A percentile compares a stretch with the other conserved stretches of the same genome.
Conservation (phyloP, 345 rosid genomes). For the Bruguiera gymnorhiza region DNA sequence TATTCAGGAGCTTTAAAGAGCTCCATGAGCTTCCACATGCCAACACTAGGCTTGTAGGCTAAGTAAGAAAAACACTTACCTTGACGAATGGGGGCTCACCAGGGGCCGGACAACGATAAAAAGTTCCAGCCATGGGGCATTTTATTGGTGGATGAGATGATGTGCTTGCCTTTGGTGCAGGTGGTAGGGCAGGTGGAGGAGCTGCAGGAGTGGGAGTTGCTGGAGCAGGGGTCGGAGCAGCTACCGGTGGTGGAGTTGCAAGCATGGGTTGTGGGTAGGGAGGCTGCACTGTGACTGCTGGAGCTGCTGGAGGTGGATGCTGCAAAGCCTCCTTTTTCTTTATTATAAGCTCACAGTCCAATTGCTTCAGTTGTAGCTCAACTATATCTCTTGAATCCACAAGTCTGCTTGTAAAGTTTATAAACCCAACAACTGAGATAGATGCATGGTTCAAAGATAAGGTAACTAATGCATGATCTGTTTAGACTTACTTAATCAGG, state of each 20-base stretch:
- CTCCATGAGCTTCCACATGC: not conserved
- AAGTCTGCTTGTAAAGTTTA: slow-evolving; percentile 48
- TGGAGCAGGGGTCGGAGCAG: slow-evolving; percentile 31
- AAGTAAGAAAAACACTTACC: slow-evolving; percentile 39
- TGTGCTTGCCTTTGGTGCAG: slow-evolving; percentile 41
- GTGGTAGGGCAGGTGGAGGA: slow-evolving; percentile 34
- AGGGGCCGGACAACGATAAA: slow-evolving; percentile 77
- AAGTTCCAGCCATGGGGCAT: slow-evolving; percentile 98
- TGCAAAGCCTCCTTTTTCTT: slow-evolving; percentile 86
- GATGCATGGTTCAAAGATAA: not conserved
- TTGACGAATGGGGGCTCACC: slow-evolving; percentile 92
- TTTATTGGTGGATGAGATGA: slow-evolving; percentile 65
- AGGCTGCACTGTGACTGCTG: slow-evolving; percentile 39
- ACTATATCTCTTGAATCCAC: slow-evolving; percentile 87
- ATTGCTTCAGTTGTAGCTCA: slow-evolving; percentile 85
- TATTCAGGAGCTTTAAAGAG: not conserved
- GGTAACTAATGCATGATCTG: not conserved
- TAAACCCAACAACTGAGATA: slow-evolving; percentile 9
- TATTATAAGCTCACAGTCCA: slow-evolving; percentile 71
- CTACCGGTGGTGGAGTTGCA: slow-evolving; percentile 39
- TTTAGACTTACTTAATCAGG: slow-evolving; percentile 71
- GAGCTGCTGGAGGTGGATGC: slow-evolving; percentile 35
- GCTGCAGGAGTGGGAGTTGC: slow-evolving; percentile 33
- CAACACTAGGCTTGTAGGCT: not conserved
- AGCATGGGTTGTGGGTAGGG: slow-evolving; percentile 39